These are phyloP conservation scores for Termitomyces sp. DNA, from an alignment of 768 basidiomycete species.

Conservation along the genomic window DNA sequence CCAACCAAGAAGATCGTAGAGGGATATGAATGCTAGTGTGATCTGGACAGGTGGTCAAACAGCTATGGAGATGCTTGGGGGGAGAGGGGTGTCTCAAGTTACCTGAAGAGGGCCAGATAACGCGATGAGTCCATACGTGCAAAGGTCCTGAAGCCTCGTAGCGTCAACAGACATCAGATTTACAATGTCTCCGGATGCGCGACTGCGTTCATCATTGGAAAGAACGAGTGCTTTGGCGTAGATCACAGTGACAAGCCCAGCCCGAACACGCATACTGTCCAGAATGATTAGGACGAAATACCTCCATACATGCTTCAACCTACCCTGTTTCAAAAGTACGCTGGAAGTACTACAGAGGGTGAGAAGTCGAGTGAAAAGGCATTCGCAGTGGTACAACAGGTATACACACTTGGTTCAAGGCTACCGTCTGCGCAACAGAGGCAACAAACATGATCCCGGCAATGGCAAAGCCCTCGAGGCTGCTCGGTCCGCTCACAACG, in stretches of 20 bases:
- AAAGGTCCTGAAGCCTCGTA: conserved; percentile 71
- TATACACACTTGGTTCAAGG: conserved; percentile 66
- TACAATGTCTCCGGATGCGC: conserved; percentile 88
- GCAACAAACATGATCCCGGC: conserved; percentile 76
- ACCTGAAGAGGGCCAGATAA: conserved; percentile 86
- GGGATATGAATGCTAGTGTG: conserved; percentile 79
- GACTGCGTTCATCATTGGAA: conserved; percentile 77
- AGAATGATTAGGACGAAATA: not conserved
- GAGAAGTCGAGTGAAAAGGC: not conserved
- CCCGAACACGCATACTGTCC: conserved; percentile 81
- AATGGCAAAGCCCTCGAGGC: conserved; percentile 68
- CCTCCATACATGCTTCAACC: not conserved
- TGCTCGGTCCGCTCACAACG: conserved; percentile 21
- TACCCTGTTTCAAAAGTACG: conserved; percentile 68
- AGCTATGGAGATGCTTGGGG: not conserved
- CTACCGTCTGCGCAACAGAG: conserved; percentile 71
- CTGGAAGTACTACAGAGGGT: conserved; percentile 71
- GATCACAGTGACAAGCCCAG: conserved; percentile 79
- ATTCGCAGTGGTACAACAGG: too few species aligned
- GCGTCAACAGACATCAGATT: conserved; percentile 92
- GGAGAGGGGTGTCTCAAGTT: conserved; percentile 45
- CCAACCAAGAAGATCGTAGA: conserved; percentile 91
- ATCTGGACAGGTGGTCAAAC: conserved; percentile 40
- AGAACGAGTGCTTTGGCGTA: conserved; percentile 85
- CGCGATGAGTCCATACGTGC: conserved; percentile 77